Conservation (phyloP, 768 basidiomycete genomes). For the Mycena vitilis region DNA sequence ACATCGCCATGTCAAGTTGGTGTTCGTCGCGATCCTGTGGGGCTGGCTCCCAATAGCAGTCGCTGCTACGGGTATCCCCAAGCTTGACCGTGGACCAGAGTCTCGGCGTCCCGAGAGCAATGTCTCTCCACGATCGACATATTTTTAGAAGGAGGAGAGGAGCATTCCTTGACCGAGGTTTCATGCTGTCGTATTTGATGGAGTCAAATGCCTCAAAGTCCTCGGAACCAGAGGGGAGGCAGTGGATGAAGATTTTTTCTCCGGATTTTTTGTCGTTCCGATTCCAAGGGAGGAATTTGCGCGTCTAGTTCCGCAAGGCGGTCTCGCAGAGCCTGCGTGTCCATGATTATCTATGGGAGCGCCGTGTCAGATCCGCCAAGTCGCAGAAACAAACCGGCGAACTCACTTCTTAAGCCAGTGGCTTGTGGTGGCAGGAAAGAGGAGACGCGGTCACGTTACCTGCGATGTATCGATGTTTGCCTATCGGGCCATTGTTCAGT, state of each 20-base stretch:
- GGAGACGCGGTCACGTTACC: no score
- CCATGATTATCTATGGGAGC: no score
- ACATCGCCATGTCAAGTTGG: not conserved
- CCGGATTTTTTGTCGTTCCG: not conserved
- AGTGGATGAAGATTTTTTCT: not conserved
- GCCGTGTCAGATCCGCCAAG: no score
- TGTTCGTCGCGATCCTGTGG: no score
- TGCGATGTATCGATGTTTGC: no score
- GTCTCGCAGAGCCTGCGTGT: not conserved
- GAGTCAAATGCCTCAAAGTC: no score
- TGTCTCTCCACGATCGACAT: conserved; percentile 2
- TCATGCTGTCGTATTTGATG: no score
- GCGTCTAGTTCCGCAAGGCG: conserved; percentile 3
- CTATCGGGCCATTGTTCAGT: no score
- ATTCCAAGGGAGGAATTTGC: not conserved
- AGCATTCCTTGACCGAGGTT: not conserved
- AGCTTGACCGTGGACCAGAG: not conserved
- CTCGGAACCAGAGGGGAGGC: not conserved
- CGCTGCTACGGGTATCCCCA: no score
- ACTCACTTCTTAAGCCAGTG: no score
- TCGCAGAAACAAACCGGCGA: no score
- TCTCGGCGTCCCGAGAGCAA: conserved; percentile 1
- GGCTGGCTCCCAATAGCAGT: not conserved
- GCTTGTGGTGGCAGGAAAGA: no score
- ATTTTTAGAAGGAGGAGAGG: conserved; percentile 2